Evolutionary conservation across 2,329 filamentous ascomycete genomes (phyloP), one percentile per base, ranked within the genome.

Genomic region (Cladorrhinum sp.): DNA sequence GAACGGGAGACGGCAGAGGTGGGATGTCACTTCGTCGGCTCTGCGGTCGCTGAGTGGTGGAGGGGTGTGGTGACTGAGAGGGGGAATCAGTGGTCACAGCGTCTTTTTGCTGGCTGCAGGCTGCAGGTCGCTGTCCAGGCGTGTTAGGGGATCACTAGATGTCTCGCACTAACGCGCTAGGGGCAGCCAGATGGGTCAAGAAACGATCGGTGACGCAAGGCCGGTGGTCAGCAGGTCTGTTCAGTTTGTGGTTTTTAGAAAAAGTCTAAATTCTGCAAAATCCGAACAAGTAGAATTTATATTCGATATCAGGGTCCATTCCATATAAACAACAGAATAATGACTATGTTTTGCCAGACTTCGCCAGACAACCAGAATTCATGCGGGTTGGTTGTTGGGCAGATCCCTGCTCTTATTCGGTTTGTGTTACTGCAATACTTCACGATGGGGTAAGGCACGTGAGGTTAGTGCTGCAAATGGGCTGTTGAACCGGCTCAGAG

Each of bases 301-400:
- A n/a, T 36, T 10, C 3, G 9, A 28, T 28, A 28, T 28, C 9
- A 5, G 9, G 26, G 26, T 28, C 26, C 36, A 42, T 5, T 42
- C n/a, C n/a, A 42, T 42, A 10, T 42, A 42, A 42, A 42, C 36
- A 42, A 46, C n/a, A 20, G 18, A n/a, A 18, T 52, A 54, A 51
- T 14, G 9, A 28, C 4, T 28, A 59, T 64, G 57, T 56, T 65
- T 63, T 64, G 49, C 54, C 54, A 46, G 55, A 48, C 59, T 65
- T 63, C 62, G 49, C 56, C 54, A 46, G 55, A 52, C 59, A 48
- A 65, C 58, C 16, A 62, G 42, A 48, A 60, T 64, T 67, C 61
- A 67, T 67, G 62, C 33, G 64, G 55, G 61, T 62, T 65, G 55
- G 61, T 62, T 65, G 58, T 55, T 54, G 36, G 48, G 42, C 30